phyloP scores from a whole-genome alignment of 129 eudicot species.

The Centaurea solstitialis region DNA sequence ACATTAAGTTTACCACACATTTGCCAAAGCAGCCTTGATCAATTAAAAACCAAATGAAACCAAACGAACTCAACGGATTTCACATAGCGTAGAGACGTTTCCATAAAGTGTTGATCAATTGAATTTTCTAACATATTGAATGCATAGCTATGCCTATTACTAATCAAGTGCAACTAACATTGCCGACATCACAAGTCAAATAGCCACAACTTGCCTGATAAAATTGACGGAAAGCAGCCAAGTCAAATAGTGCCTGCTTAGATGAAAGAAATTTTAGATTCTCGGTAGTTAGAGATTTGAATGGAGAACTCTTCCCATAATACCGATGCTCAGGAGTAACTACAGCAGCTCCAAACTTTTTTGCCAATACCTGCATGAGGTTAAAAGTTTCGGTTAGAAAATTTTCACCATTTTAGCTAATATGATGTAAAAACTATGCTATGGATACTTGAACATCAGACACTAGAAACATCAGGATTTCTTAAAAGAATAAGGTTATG shows the following conservation, averaged over 20 bases:
- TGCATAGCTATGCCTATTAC: not conserved
- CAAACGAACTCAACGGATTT: not conserved
- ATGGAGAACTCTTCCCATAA: slow-evolving; percentile 94
- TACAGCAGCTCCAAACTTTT: slow-evolving; percentile 96
- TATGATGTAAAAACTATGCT: not conserved
- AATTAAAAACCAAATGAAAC: not conserved
- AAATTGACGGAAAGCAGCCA: slow-evolving; percentile 88
- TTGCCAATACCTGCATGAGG: slow-evolving; percentile 68
- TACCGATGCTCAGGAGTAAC: slow-evolving; percentile 94
- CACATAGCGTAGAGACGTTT: not conserved
- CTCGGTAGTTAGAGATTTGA: slow-evolving; percentile 68
- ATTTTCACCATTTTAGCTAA: not conserved
- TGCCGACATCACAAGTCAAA: not conserved
- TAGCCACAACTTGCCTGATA: slow-evolving; percentile 70
- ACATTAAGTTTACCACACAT: not conserved
- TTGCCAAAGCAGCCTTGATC: not conserved
- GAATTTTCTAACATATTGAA: not conserved
- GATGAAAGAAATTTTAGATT: slow-evolving; percentile 87
- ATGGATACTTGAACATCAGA: not conserved
- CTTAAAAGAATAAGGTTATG: not conserved
- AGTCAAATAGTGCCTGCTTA: slow-evolving; percentile 89
- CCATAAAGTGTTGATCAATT: not conserved
- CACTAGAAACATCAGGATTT: not conserved
- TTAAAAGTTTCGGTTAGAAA: slow-evolving; percentile 2
- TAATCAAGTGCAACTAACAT: not conserved